These are phyloP conservation scores for Penicillium sp. DNA, from an alignment of 2,329 filamentous ascomycete genomes.

Conservation along the genomic window DNA sequence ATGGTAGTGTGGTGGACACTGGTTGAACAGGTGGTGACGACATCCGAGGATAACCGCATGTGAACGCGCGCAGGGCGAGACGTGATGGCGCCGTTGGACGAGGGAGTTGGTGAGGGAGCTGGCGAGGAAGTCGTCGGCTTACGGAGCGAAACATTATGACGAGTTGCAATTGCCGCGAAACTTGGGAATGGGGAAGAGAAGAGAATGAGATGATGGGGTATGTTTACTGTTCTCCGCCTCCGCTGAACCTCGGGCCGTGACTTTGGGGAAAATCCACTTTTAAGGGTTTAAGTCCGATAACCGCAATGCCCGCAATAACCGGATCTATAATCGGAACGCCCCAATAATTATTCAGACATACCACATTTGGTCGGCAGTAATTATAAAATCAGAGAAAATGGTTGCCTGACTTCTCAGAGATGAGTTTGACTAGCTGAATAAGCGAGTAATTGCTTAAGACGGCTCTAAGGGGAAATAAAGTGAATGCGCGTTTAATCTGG, in stretches of 20 bases:
- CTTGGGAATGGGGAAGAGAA: not conserved
- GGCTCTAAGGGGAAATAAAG: no score
- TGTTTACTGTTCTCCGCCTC: not conserved
- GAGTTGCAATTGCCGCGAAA: not conserved
- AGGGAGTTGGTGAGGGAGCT: constrained; percentile 26
- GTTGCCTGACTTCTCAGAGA: no score
- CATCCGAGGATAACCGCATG: constrained; percentile 51
- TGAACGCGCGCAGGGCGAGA: constrained; percentile 34
- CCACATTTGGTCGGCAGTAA: no score
- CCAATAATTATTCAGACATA: no score
- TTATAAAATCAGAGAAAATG: no score
- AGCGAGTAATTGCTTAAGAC: no score
- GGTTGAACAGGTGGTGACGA: constrained; percentile 58
- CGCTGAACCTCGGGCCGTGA: not conserved
- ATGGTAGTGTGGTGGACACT: constrained; percentile 60
- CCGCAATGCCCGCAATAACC: not conserved
- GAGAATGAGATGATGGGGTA: not conserved
- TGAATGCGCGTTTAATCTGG: no score
- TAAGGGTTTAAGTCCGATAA: not conserved
- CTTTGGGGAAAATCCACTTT: not conserved
- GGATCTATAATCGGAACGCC: not conserved
- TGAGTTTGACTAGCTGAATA: no score
- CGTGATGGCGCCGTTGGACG: constrained; percentile 24
- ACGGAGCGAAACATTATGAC: constrained; percentile 37
- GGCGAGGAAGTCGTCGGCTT: constrained; percentile 39